Evolutionary conservation across 2,329 filamentous ascomycete species (phyloP).

Genomic region (Boeremia exigua): DNA sequence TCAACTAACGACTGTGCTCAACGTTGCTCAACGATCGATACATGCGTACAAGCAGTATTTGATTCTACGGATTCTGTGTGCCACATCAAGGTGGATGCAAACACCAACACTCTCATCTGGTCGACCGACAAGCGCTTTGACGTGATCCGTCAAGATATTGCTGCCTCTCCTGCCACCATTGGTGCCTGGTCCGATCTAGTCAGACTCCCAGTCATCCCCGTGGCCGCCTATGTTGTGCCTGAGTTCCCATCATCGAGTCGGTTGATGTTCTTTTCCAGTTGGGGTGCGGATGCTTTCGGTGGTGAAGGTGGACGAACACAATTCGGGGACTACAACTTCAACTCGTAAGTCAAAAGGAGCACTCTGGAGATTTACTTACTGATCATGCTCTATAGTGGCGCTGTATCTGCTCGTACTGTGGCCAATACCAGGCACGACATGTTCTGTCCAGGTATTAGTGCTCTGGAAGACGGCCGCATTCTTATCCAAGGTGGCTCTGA

Average conservation of each 20-base stretch:
- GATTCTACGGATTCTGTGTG: conserved; percentile 24
- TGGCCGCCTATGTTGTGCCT: conserved; percentile 37
- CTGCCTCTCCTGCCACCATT: conserved; percentile 20
- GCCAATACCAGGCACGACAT: conserved; percentile 36
- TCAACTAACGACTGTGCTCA: conserved; percentile 30
- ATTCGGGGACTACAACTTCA: conserved; percentile 36
- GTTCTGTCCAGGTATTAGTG: conserved; percentile 37
- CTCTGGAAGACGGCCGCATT: conserved; percentile 30
- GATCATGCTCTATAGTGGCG: conserved; percentile 20
- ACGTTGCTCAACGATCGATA: conserved; percentile 26
- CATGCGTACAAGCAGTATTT: conserved; percentile 32
- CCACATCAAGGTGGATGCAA: conserved; percentile 34
- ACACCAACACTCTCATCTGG: conserved; percentile 32
- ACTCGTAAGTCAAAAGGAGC: conserved; percentile 21
- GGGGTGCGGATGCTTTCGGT: conserved; percentile 36
- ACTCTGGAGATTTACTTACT: not conserved
- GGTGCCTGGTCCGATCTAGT: conserved; percentile 37
- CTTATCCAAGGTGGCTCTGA: conserved; percentile 34
- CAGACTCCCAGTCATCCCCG: conserved; percentile 36
- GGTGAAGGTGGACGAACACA: conserved; percentile 31
- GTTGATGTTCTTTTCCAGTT: conserved; percentile 36
- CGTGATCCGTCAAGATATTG: conserved; percentile 27
- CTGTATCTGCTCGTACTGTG: conserved; percentile 30
- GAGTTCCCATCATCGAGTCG: conserved; percentile 29
- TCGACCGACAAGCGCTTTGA: conserved; percentile 37